These are phyloP conservation scores for Yamadazyma kitorensis DNA, from an alignment of 805 yeast genomes.

Conservation along the genomic window DNA sequence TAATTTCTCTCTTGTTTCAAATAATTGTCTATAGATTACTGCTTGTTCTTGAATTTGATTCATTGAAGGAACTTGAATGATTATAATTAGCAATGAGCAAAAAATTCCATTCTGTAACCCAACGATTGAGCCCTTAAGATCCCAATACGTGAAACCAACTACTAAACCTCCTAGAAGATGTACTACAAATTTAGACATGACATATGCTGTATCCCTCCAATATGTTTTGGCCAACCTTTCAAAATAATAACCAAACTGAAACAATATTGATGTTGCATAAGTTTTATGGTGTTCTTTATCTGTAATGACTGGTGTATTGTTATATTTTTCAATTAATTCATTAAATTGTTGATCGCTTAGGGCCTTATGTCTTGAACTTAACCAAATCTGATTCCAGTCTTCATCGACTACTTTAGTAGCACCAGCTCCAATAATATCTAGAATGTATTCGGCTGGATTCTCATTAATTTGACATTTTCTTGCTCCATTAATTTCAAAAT, in stretches of 20 bases:
- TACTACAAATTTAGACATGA: slow-evolving; percentile 57
- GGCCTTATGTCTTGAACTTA: slow-evolving; percentile 56
- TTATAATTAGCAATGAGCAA: slow-evolving; percentile 41
- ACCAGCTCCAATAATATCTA: slow-evolving; percentile 77
- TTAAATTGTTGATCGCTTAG: slow-evolving; percentile 58
- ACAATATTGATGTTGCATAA: slow-evolving; percentile 26
- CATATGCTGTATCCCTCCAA: slow-evolving; percentile 60
- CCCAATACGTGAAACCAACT: slow-evolving; percentile 69
- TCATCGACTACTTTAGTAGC: slow-evolving; percentile 69
- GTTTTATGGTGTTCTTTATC: slow-evolving; percentile 14
- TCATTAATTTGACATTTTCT: slow-evolving; percentile 31
- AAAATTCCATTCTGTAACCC: slow-evolving; percentile 62
- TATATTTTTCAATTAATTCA: slow-evolving; percentile 46
- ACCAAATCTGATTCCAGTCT: slow-evolving; percentile 75
- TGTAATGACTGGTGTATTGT: slow-evolving; percentile 12
- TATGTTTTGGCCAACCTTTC: slow-evolving; percentile 18
- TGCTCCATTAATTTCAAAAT: slow-evolving; percentile 71
- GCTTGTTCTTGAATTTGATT: slow-evolving; percentile 43
- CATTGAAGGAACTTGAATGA: slow-evolving; percentile 34
- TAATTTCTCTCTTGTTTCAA: slow-evolving; percentile 42
- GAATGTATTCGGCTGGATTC: slow-evolving; percentile 74
- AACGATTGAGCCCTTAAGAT: slow-evolving; percentile 54
- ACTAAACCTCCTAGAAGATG: slow-evolving; percentile 54
- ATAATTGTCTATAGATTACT: slow-evolving; percentile 36
- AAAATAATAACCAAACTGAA: slow-evolving; percentile 28